Percentiles rank a stretch among this genome's conserved stretches.
phyloP scores from a whole-genome alignment of 2,329 filamentous ascomycete genomes.

The Hypoxylon sp. region DNA sequence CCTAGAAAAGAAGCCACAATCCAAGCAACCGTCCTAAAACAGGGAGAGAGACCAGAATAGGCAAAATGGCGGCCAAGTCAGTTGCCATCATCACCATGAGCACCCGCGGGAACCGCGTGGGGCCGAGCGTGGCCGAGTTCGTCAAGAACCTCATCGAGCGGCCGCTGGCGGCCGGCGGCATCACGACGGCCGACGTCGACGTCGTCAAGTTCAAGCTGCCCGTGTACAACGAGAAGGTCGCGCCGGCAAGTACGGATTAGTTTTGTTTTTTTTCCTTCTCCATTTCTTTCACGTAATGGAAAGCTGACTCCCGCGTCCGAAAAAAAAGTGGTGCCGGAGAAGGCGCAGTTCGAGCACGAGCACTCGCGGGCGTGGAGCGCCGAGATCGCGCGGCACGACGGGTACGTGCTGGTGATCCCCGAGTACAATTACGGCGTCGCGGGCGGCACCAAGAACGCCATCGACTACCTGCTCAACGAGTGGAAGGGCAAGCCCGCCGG shows the following conservation, averaged over 20 bases:
- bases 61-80: conserved; percentile 40
- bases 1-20: no score
- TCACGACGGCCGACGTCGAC: conserved; percentile 47
- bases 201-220: conserved; percentile 53
- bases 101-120: conserved; percentile 47
- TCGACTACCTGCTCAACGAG: conserved; percentile 68
- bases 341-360: conserved; percentile 49
- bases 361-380: conserved; percentile 55
- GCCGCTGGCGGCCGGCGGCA: conserved; percentile 26
- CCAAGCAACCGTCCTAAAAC: neutral
- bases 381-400: conserved; percentile 54
- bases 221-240: conserved; percentile 53
- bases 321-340: conserved; percentile 45
- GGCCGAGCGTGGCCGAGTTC: conserved; percentile 47
- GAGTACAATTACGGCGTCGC: conserved; percentile 66
- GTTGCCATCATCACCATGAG: conserved; percentile 51
- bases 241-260: conserved; percentile 35
- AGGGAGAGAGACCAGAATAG: neutral
- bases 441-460: conserved; percentile 65
- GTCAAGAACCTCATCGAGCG: conserved; percentile 44
- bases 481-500: conserved; percentile 63
- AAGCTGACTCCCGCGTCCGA: neutral
- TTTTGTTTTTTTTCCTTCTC: neutral
- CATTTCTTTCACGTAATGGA: neutral
- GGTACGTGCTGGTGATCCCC: conserved; percentile 58